A percentile compares a stretch with the other conserved stretches of the same genome.
Evolutionary conservation across 805 yeast genomes (phyloP).

Genomic region (Myxozyma nipponensis): DNA sequence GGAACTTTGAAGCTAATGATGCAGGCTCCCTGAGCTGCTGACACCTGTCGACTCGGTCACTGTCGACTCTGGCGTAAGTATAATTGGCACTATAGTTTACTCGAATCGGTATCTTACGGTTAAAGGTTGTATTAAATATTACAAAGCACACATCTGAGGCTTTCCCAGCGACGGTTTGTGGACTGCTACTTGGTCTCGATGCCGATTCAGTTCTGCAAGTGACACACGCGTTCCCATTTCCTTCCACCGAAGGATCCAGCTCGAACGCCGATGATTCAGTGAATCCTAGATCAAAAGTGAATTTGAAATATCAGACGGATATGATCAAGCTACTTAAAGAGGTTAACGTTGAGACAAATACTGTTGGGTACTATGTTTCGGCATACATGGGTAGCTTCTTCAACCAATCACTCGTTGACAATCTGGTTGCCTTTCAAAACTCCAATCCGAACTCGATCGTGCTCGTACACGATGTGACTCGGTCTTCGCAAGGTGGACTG

Average conservation of each 20-base stretch:
- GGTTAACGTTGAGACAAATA: conserved; percentile 62
- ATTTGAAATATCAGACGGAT: conserved; percentile 64
- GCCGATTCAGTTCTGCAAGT: conserved; percentile 45
- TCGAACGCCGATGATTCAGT: conserved; percentile 53
- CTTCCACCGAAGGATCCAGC: conserved; percentile 35
- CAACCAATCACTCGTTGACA: conserved; percentile 58
- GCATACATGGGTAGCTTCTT: conserved; percentile 66
- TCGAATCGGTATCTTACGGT: neutral
- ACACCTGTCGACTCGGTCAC: conserved; percentile 23
- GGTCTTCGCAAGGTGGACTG: conserved; percentile 55
- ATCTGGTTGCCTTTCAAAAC: conserved; percentile 61
- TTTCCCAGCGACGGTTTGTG: conserved; percentile 59
- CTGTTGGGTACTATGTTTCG: conserved; percentile 79
- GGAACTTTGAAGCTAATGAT: conserved; percentile 9
- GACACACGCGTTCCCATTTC: conserved; percentile 66
- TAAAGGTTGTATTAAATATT: conserved; percentile 50
- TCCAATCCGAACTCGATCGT: conserved; percentile 52
- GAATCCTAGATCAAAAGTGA: conserved; percentile 58
- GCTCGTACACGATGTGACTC: conserved; percentile 53
- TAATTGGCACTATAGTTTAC: conserved; percentile 18
- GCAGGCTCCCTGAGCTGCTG: conserved; percentile 26
- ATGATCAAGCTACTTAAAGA: conserved; percentile 57
- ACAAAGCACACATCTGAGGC: conserved; percentile 64
- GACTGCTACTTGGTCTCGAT: conserved; percentile 70
- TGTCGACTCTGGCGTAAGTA: conserved; percentile 28